Evolutionary conservation across 2,329 filamentous ascomycete species (phyloP), one percentile per base, ranked within the genome.

Genomic region (Paraconiothyrium brasiliense): DNA sequence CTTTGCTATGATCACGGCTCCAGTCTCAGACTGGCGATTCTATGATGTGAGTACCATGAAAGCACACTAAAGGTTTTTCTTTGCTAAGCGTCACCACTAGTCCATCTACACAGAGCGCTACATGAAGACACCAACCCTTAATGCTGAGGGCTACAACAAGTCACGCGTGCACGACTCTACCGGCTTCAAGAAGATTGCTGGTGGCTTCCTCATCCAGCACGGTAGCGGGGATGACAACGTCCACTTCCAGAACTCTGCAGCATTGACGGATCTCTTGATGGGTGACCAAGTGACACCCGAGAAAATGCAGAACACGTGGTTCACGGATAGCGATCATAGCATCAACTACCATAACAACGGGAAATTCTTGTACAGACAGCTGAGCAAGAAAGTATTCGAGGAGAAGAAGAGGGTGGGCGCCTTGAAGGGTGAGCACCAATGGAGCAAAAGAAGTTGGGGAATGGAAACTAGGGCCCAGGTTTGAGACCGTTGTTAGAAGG

Each of bases 221-320:
- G 89, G 89, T 0, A 86, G 87, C 0, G 89, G 88, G 0, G 89
- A 92, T 64, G 89, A 91, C 67, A 92, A 92, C 55, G 89, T 91
- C 14, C 89, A 92, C 70, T 91, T 89, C 72, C 89, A 91, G 77
- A 87, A 92, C 63, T 70, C 85, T 0, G 89, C 88, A 0, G 87
- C 85, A 0, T 74, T 92, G 37, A 78, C 88, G 0, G 88, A 92
- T 67, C 73, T 88, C 24, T 76, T 92, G 0, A 86, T 91, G 35
- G 83, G 84, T 0, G 84, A 78, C 0, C 85, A 85, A 0, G 86
- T 91, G 0, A 83, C 84, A 0, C 86, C 88, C 0, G 80, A 84
- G 60, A 87, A 89, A 80, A 82, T 91, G 81, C 82, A 87, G 71
- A 85, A 87, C 78, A 84, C 88, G 61, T 86, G 84, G 22, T 91